Percentiles rank a stretch among this genome's conserved stretches.
These are phyloP conservation scores for Claviceps monticola DNA, from an alignment of 2,329 filamentous ascomycete genomes.

Conservation along the genomic window DNA sequence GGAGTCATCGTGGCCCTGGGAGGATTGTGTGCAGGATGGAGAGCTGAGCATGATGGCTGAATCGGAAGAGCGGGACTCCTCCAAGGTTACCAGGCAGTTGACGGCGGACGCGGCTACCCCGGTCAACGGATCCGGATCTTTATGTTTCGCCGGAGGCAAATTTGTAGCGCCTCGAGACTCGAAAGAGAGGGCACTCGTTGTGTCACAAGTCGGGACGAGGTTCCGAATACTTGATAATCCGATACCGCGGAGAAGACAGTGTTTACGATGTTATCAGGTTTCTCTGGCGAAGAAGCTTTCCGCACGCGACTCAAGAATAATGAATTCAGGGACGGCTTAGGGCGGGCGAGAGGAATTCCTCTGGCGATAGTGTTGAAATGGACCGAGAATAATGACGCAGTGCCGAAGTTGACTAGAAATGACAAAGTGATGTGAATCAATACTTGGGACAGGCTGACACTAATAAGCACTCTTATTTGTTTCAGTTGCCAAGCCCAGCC, in stretches of 20 bases:
- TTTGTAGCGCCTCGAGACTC: not conserved
- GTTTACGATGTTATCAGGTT: not conserved
- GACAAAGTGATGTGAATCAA: not conserved
- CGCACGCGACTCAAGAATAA: not conserved
- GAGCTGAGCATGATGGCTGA: slow-evolving; percentile 13
- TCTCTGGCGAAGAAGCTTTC: not conserved
- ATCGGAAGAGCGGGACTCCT: slow-evolving; percentile 8
- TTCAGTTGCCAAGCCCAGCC: not conserved
- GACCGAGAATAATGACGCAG: not conserved
- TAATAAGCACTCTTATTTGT: not conserved
- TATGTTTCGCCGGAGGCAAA: not conserved
- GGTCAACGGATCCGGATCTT: not conserved
- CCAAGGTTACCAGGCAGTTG: slow-evolving; percentile 4
- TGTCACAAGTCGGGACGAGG: no score
- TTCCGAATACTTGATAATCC: not conserved
- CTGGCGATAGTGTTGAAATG: not conserved
- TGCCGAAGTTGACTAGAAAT: not conserved
- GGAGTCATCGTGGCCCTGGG: slow-evolving; percentile 6
- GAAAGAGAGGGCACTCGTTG: no score
- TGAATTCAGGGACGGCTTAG: not conserved
- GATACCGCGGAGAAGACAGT: not conserved
- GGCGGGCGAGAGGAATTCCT: not conserved
- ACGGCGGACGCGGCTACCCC: not conserved
- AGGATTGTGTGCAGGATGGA: not conserved
- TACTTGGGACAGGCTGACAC: not conserved